Base-by-base conservation (phyloP, 2,329 filamentous ascomycete species). In the Lachnellula arida region DNA sequence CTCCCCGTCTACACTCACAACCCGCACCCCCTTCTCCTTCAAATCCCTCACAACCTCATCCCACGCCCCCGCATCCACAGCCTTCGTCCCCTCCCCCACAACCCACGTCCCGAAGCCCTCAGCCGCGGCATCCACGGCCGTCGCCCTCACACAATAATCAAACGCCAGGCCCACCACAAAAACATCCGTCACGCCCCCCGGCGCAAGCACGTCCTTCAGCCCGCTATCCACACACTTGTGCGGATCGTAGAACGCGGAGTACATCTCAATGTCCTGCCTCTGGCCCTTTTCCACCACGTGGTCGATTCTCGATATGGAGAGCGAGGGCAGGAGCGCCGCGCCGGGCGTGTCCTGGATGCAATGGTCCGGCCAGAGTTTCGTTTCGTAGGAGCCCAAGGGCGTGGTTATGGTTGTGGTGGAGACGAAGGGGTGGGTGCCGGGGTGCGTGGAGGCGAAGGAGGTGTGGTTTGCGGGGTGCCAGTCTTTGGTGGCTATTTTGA, bases 401-500 rank as follows among this genome's bases (percentile, higher is more conserved):
- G 92, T 89, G 52, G 69, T 68, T 67, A 97, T 84, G 3, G 76
- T 82, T 51, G 84, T 76, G 34, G 73, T 75, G 40, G 87, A 87
- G 35, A 79, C 75, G 70, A 89, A 96, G 0, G 93, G 84, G 58
- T 76, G 71, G 66, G 88, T 86, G 66, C 81, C 57, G 61, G 73
- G 60, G 72, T 97, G 92, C 73, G 92, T 95, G 28, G 78, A 75
- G 12, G 91, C 91, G 73, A 99, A 99, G 43, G 93, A 97, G 71
- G 96, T 79, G 77, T 97, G 93, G 67, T 87, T 74, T 2, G 67
- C 63, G 0, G 94, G 94, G 70, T 99, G 94, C 78, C 84, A 95
- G 81, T 99, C 94, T 70, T 91, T 87, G n/a, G 93, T 96, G 46
- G 90, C 91, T 62, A 97, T 76, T 63, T 87, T 89, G 66, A 88